Conservation (phyloP, 139 green algal genomes). For the Choricystis sp. region DNA sequence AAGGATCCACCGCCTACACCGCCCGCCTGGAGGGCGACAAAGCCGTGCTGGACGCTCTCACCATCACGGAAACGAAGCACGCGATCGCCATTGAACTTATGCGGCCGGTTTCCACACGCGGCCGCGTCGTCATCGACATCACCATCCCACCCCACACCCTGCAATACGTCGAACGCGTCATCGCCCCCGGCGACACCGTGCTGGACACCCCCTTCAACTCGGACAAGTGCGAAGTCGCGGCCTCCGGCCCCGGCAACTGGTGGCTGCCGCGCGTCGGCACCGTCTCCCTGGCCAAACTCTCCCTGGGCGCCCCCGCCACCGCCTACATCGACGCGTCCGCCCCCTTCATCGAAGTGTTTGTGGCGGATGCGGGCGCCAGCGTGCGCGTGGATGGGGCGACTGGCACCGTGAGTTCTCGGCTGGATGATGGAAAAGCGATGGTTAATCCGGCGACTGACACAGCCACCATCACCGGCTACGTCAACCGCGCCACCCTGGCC, state of each 20-base stretch:
- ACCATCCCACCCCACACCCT: neutral
- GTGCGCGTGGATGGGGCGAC: neutral
- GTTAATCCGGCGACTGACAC: no score
- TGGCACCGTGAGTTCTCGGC: neutral
- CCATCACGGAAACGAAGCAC: conserved; percentile 27
- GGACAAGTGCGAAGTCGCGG: neutral
- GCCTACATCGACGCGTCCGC: neutral
- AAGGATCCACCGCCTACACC: neutral
- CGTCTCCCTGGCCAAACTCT: neutral
- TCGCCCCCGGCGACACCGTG: neutral
- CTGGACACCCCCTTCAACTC: neutral
- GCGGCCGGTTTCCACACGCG: neutral
- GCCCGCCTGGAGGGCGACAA: conserved; percentile 51
- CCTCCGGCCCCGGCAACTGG: no score
- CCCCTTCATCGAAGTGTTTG: neutral
- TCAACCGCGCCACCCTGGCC: neutral
- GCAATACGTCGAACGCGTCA: neutral
- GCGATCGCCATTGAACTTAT: neutral
- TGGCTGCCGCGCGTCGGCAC: neutral
- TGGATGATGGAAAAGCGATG: no score
- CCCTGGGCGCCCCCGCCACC: neutral
- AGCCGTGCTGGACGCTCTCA: conserved; percentile 41
- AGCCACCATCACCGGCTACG: no score
- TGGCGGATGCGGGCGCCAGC: neutral
- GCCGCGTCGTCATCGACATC: neutral